These are phyloP conservation scores for Boechera stricta DNA, from an alignment of 345 rosid genomes.

Conservation along the genomic window DNA sequence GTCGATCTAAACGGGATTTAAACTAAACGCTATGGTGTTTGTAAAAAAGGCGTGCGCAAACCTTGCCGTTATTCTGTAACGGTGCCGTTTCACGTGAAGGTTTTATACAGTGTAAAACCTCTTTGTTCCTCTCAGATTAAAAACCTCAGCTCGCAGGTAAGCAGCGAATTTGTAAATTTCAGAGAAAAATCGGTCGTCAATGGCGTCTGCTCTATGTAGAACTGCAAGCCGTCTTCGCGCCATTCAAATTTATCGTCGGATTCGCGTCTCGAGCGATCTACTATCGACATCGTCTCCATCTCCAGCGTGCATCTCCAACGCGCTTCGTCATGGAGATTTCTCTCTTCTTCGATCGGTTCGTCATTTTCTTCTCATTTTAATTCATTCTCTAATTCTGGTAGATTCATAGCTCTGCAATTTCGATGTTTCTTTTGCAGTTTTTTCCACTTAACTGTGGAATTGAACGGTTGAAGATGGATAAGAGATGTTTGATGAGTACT, in stretches of 20 bases:
- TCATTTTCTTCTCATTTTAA: conserved; percentile 14
- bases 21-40: conserved; percentile 9
- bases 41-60: background rate
- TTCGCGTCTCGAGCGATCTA: conserved; percentile 32
- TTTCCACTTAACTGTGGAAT: conserved; percentile 45
- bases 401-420: background rate
- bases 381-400: background rate
- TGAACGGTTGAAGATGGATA: conserved; percentile 38
- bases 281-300: conserved; percentile 27
- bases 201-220: conserved; percentile 64
- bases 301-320: conserved; percentile 39
- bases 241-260: conserved; percentile 31
- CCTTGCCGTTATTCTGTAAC: background rate
- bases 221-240: conserved; percentile 50
- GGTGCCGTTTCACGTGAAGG: no score
- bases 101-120: conserved; percentile 16
- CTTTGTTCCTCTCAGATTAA: conserved; percentile 13
- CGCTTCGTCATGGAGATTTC: conserved; percentile 35
- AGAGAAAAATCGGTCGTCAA: conserved; percentile 39
- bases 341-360: conserved; percentile 53
- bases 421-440: conserved; percentile 44
- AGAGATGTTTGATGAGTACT: conserved; percentile 51
- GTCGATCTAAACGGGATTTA: background rate
- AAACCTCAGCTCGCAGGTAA: conserved; percentile 20
- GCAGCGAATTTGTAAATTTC: background rate